Base-by-base conservation (phyloP, 306 rosid genomes). In the Ochetophila trinervis region DNA sequence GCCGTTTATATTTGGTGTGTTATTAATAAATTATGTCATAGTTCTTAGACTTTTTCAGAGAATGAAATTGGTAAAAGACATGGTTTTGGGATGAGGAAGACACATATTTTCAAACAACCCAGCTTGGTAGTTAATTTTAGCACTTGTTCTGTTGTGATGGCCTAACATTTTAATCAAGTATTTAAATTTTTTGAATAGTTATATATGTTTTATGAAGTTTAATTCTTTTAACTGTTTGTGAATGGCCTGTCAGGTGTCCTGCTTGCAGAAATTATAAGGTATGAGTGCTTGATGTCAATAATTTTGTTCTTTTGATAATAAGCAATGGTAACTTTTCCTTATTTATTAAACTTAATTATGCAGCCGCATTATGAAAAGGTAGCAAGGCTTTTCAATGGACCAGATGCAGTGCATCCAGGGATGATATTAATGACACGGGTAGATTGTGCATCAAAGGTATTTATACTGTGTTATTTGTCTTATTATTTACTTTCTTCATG, bases 181-280 rank as follows among this genome's bases (percentile, higher is more conserved):
- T 40, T 40, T n/a, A 19, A 32, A 37, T 18, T 37, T 18, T 37
- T 50, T 59, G 52, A 53, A 48, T 60, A 62, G 53, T 60, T 40
- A 22, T 22, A 22, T 22, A 15, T 58, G 19, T 24, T 18, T 5
- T 37, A 18, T 57, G 64, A 44, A 50, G 72, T 80, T 75, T 74
- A 30, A 78, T 76, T 62, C 64, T 66, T 23, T 47, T 50, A 5
- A 32, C 8, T 27, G 6, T 60, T 37, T 35, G 22, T 13, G 56
- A 18, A 23, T 48, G 16, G 6, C 30, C 27, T 70, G 45, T 15
- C 85, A 93, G 99, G 99, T 93, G 96, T 61, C 99, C 99, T 62
- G 97, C 99, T 47, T 93, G 99, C 87, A 83, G 97, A 70, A 89
- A 93, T 71, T 90, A 93, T 69, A 93, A 93, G 99, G 99, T 93